These are phyloP conservation scores for Fonsecaea multimorphosa DNA, from an alignment of 2,329 filamentous ascomycete species.

Conservation along the genomic window DNA sequence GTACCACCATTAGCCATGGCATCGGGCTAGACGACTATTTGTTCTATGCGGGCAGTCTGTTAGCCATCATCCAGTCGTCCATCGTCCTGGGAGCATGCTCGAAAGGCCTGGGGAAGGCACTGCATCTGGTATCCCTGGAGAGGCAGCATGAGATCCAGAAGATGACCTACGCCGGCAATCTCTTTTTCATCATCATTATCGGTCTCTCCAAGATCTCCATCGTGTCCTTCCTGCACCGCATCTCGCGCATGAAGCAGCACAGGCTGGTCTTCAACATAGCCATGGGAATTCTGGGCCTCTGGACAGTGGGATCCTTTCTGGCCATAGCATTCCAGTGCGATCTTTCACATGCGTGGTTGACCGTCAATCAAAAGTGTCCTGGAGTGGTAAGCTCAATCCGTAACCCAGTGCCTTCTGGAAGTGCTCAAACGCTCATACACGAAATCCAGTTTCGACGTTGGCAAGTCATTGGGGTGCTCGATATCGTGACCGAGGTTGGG, in stretches of 20 bases:
- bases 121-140: conserved; percentile 36
- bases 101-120: conserved; percentile 46
- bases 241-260: conserved; percentile 32
- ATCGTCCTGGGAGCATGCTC: conserved; percentile 44
- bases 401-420: not conserved
- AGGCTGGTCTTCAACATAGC: conserved; percentile 30
- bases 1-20: conserved; percentile 43
- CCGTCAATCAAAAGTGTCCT: conserved; percentile 37
- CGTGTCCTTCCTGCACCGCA: conserved; percentile 37
- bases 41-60: conserved; percentile 42
- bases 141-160: conserved; percentile 33
- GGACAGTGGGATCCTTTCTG: conserved; percentile 38
- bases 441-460: conserved; percentile 36
- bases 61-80: conserved; percentile 44
- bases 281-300: conserved; percentile 33
- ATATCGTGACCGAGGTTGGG: conserved; percentile 46
- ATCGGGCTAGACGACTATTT: conserved; percentile 47
- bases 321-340: conserved; percentile 41
- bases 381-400: conserved; percentile 29
- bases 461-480: conserved; percentile 45
- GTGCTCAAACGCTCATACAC: not conserved
- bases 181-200: conserved; percentile 41
- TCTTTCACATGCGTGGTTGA: conserved; percentile 40
- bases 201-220: conserved; percentile 41
- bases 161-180: conserved; percentile 41